Evolutionary conservation across 352 stramenopile genomes (phyloP).

Genomic region (Phytophthora quininea): DNA sequence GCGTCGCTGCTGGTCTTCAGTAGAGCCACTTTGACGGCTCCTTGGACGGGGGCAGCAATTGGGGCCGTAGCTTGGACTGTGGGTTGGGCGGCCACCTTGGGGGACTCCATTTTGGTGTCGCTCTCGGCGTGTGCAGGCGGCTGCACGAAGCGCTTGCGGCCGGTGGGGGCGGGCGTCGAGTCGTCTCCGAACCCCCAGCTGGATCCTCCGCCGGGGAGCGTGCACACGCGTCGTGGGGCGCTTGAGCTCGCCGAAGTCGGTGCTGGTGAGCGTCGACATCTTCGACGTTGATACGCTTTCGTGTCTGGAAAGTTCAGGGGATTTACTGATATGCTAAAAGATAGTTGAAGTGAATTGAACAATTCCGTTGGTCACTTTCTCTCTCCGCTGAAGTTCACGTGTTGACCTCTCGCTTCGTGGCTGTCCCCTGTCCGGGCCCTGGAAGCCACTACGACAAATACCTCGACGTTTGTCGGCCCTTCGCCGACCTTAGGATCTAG

Average conservation of each 20-base stretch:
- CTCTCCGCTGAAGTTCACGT: no score
- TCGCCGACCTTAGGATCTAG: no score
- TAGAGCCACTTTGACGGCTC: constrained; percentile 61
- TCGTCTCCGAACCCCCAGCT: constrained; percentile 77
- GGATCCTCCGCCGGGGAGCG: constrained; percentile 74
- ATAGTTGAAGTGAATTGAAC: no score
- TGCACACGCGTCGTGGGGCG: constrained; percentile 72
- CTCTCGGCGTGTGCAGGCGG: constrained; percentile 8
- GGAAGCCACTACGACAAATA: no score
- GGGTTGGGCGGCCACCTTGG: constrained; percentile 14
- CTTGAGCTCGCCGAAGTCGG: constrained; percentile 81
- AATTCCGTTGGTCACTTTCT: no score
- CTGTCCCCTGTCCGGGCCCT: no score
- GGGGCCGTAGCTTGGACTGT: constrained; percentile 12
- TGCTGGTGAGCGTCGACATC: constrained; percentile 87
- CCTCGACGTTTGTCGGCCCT: no score
- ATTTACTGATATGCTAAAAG: constrained; percentile 6
- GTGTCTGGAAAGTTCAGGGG: neutral
- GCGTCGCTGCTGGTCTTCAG: constrained; percentile 78
- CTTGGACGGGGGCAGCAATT: constrained; percentile 27
- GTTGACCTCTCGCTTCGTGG: no score
- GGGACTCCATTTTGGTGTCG: constrained; percentile 29
- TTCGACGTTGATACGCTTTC: neutral
- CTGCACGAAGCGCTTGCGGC: constrained; percentile 31
- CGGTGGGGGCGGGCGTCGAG: constrained; percentile 13